Percentiles rank a stretch among this genome's conserved stretches.
Conservation (phyloP, 345 rosid genomes). For the Geranium brycei region DNA sequence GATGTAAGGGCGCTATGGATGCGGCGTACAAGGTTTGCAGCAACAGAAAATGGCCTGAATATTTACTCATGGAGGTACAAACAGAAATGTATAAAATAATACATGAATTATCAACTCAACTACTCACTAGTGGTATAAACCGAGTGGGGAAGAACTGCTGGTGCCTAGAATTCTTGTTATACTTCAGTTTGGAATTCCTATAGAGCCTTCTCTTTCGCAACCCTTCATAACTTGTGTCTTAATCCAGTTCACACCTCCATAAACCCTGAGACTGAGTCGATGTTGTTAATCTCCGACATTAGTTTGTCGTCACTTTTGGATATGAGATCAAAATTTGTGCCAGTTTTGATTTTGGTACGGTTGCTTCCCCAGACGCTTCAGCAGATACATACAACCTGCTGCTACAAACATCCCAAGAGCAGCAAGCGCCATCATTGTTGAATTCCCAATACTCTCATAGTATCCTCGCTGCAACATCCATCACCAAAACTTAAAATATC, state of each 20-base stretch:
- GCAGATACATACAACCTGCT: conserved; percentile 63
- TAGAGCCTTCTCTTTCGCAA: too few species aligned
- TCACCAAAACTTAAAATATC: background rate
- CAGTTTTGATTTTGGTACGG: conserved; percentile 71
- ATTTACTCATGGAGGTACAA: background rate
- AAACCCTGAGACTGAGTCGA: too few species aligned
- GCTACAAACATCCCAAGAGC: conserved; percentile 57
- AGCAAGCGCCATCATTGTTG: conserved; percentile 51
- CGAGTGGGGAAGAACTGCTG: too few species aligned
- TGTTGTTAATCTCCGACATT: too few species aligned
- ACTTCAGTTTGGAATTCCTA: too few species aligned
- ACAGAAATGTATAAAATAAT: background rate
- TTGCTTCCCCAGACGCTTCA: conserved; percentile 86
- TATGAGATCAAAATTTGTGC: conserved; percentile 46
- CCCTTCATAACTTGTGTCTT: too few species aligned
- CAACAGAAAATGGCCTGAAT: background rate
- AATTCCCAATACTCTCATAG: conserved; percentile 44
- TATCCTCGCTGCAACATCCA: conserved; percentile 56
- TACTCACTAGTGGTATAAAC: too few species aligned
- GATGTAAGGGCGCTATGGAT: too few species aligned
- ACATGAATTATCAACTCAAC: background rate
- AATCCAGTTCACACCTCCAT: too few species aligned
- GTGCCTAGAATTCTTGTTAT: too few species aligned
- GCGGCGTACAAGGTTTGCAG: too few species aligned
- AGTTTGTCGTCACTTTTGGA: background rate